phyloP scores from a whole-genome alignment of 1,284 basidiomycete genomes.

The Rhodotorula sp. region DNA sequence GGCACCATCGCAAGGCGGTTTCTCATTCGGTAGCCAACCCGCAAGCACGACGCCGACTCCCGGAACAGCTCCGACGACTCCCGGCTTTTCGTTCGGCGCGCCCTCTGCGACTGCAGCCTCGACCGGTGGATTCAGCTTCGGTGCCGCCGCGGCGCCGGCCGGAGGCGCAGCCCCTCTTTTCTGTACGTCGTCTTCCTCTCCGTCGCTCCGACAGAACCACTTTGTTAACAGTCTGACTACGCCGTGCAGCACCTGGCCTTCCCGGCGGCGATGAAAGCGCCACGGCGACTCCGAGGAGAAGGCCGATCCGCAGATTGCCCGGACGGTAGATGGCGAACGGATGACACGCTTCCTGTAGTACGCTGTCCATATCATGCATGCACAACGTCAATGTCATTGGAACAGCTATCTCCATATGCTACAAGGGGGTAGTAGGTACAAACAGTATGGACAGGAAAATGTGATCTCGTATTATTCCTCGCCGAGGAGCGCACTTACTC shows the following conservation, averaged over 20 bases:
- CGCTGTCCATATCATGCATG: too few species aligned
- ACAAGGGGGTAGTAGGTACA: not conserved
- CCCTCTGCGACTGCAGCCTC: not conserved
- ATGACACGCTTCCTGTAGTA: too few species aligned
- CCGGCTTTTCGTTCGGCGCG: slow-evolving; percentile 8
- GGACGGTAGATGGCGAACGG: not conserved
- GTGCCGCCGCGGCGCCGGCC: not conserved
- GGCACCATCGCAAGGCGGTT: not conserved
- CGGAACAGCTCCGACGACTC: not conserved
- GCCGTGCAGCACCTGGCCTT: not conserved
- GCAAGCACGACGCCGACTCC: not conserved
- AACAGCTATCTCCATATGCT: too few species aligned
- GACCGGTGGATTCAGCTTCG: slow-evolving; percentile 1
- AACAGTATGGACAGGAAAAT: not conserved
- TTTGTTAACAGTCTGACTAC: too few species aligned
- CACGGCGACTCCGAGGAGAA: not conserved
- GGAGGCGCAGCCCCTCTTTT: not conserved
- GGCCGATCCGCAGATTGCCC: not conserved
- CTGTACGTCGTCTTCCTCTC: not conserved
- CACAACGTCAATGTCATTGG: too few species aligned
- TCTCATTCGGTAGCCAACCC: slow-evolving; percentile 1
- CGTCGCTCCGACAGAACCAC: not conserved
- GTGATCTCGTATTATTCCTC: not conserved
- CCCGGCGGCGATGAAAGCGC: not conserved
- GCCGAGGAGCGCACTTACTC: too few species aligned